phyloP scores from a whole-genome alignment of 495 filamentous ascomycete species.

The Trichodelitschia bisporula region DNA sequence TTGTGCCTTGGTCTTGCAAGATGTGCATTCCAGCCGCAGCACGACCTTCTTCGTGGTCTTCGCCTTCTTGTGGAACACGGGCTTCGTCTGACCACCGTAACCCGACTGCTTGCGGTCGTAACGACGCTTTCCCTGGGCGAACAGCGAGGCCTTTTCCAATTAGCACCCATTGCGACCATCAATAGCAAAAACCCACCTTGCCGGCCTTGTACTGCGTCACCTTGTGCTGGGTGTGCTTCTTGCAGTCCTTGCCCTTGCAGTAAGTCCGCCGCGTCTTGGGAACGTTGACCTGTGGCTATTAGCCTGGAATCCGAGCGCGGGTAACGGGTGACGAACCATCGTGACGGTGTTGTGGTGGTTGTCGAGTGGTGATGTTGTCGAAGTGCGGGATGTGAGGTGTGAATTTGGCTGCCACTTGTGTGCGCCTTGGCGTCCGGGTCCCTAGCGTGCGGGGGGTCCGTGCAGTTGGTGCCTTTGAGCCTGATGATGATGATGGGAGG shows the following conservation, averaged over 20 bases:
- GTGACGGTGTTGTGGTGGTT: too few species aligned
- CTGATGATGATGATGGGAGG: too few species aligned
- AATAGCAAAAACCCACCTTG: too few species aligned
- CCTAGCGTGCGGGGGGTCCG: too few species aligned
- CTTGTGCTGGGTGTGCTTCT: conserved; percentile 84
- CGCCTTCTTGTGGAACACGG: conserved; percentile 99
- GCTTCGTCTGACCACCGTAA: conserved; percentile 99
- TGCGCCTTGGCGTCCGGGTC: too few species aligned
- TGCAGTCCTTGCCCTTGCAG: conserved; percentile 88
- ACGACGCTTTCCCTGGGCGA: conserved; percentile 98
- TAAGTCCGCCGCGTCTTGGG: conserved; percentile 80
- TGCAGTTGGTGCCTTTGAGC: too few species aligned
- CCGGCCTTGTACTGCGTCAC: conserved; percentile 95
- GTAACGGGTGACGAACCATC: too few species aligned
- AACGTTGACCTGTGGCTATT: conserved; percentile 57
- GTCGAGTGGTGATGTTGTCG: too few species aligned
- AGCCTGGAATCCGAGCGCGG: too few species aligned
- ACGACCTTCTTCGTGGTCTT: conserved; percentile 99
- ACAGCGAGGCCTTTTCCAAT: conserved; percentile 51
- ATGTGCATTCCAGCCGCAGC: conserved; percentile 83
- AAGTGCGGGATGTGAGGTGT: too few species aligned
- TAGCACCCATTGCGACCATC: too few species aligned
- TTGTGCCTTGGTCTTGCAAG: conserved; percentile 97
- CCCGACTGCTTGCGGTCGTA: conserved; percentile 99
- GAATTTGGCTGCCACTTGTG: too few species aligned